Conservation (phyloP, 73 alveolate species). For the Tetrahymena thermophila region DNA sequence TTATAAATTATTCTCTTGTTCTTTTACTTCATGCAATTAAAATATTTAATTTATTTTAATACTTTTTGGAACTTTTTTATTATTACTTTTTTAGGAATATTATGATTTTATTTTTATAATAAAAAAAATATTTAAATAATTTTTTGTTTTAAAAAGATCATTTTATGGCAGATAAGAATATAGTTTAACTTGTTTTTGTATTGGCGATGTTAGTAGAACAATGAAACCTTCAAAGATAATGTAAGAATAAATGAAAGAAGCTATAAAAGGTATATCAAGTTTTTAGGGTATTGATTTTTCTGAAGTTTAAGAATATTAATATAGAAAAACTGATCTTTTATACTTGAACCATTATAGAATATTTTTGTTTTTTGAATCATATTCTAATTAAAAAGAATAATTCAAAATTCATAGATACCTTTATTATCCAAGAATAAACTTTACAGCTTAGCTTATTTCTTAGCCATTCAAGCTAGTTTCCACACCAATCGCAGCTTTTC, state of each 20-base stretch:
- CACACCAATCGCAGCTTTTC: not conserved
- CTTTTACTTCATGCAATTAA: not conserved
- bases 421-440: not conserved
- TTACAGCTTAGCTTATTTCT: not conserved
- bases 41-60: too few species aligned
- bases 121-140: too few species aligned
- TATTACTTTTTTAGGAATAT: too few species aligned
- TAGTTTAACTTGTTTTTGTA: not conserved
- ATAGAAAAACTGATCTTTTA: not conserved
- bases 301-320: not conserved
- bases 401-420: not conserved
- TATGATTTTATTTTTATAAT: too few species aligned
- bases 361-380: not conserved
- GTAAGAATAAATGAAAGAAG: not conserved
- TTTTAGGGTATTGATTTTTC: not conserved
- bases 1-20: too few species aligned
- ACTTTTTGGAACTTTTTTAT: too few species aligned
- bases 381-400: not conserved
- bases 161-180: not conserved
- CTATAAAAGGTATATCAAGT: not conserved
- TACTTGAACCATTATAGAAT: not conserved
- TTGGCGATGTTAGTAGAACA: not conserved
- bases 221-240: not conserved
- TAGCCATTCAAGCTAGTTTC: not conserved
- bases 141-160: not conserved